These are phyloP conservation scores for Dendrocalamus latiflorus DNA, from an alignment of 202 grass and related monocot genomes.

Conservation along the genomic window DNA sequence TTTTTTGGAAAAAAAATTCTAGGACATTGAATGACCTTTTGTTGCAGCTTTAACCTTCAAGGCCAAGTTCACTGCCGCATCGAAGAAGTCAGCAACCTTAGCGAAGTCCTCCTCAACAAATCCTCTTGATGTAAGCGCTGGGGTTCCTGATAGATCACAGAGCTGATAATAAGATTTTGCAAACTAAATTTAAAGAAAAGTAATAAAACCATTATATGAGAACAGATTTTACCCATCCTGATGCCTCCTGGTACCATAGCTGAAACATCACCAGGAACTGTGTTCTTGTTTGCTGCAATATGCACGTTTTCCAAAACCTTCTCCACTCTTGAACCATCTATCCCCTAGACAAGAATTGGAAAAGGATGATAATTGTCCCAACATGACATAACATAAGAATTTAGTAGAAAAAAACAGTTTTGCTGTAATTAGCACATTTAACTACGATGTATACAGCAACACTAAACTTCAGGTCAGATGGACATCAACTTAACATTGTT, in stretches of 20 bases:
- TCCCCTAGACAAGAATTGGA: conserved; percentile 53
- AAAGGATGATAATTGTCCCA: background rate
- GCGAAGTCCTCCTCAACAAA: conserved; percentile 97
- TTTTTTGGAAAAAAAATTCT: background rate
- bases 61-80: conserved; percentile 73
- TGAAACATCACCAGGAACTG: conserved; percentile 96
- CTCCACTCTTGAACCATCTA: conserved; percentile 95
- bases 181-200: background rate
- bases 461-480: background rate
- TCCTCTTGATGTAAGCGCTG: conserved; percentile 96
- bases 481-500: background rate
- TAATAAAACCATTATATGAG: background rate
- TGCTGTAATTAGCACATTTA: conserved; percentile 9
- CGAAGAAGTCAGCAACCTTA: conserved; percentile 93
- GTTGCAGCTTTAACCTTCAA: conserved; percentile 79
- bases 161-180: conserved; percentile 21
- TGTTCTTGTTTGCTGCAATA: conserved; percentile 98
- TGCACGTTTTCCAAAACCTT: conserved; percentile 89
- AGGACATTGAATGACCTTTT: conserved; percentile 49
- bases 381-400: conserved; percentile 15
- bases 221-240: conserved; percentile 78
- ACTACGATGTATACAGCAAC: conserved; percentile 10
- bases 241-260: conserved; percentile 99
- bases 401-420: background rate
- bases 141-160: conserved; percentile 61